phyloP scores from a whole-genome alignment of 805 yeast genomes.

The Hanseniaspora lindneri region DNA sequence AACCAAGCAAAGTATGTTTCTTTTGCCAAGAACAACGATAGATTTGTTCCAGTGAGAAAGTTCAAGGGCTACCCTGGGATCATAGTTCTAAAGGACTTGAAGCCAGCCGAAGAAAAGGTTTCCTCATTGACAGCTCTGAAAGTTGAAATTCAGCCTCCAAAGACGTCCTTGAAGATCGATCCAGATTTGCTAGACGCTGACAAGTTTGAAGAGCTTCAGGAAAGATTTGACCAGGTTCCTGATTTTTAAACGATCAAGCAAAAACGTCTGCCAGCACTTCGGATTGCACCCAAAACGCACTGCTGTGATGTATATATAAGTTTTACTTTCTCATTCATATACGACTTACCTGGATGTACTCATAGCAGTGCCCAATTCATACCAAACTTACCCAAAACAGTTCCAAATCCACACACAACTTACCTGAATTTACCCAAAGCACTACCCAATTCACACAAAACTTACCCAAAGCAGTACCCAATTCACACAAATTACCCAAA shows the following conservation, averaged over 20 bases:
- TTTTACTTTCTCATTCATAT: too few species aligned
- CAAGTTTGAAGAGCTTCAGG: constrained; percentile 19
- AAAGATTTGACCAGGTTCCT: constrained; percentile 19
- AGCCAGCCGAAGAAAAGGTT: constrained; percentile 60
- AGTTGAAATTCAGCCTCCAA: constrained; percentile 17
- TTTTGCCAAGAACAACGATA: constrained; percentile 50
- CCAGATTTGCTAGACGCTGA: constrained; percentile 20
- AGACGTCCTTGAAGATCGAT: constrained; percentile 27
- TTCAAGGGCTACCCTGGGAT: constrained; percentile 59
- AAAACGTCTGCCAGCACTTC: too few species aligned
- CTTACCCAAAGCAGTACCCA: too few species aligned
- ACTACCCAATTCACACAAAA: too few species aligned
- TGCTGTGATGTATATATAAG: too few species aligned
- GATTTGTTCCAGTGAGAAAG: constrained; percentile 75
- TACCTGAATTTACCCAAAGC: too few species aligned
- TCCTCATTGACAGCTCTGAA: not conserved
- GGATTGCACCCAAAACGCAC: too few species aligned
- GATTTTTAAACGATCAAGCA: not conserved
- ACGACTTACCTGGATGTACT: too few species aligned
- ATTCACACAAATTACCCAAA: too few species aligned
- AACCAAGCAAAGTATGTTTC: constrained; percentile 74
- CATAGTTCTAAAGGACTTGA: constrained; percentile 54
- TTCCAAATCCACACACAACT: too few species aligned
- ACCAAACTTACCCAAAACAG: too few species aligned
- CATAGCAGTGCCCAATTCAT: too few species aligned